Conservation (phyloP, 2,329 filamentous ascomycete genomes). For the Ophiocordyceps polyrhachis-furcata region DNA sequence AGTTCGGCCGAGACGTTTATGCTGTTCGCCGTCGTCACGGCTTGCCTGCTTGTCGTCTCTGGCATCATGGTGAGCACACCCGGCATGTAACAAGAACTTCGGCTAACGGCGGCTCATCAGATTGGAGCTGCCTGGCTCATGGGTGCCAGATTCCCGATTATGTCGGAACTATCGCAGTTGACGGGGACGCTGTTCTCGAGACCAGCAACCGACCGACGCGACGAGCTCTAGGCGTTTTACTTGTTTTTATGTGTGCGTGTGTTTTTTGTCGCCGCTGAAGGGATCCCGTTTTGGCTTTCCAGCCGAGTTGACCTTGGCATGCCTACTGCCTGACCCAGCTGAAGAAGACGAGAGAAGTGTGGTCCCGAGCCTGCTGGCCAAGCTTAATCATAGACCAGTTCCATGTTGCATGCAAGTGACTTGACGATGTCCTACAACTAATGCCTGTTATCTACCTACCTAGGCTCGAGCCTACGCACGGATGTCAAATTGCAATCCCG, state of each 20-base stretch:
- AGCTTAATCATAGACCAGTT: too few species aligned
- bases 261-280: background rate
- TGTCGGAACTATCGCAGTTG: conserved; percentile 10
- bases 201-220: conserved; percentile 9
- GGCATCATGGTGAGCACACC: conserved; percentile 49
- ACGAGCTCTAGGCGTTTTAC: conserved; percentile 14
- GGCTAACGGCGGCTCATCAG: conserved; percentile 24
- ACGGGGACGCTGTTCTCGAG: conserved; percentile 7
- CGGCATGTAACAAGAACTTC: background rate
- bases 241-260: background rate
- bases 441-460: too few species aligned
- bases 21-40: conserved; percentile 47
- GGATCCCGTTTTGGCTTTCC: background rate
- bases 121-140: conserved; percentile 59
- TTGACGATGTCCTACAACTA: background rate
- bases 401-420: too few species aligned
- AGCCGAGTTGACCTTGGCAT: too few species aligned
- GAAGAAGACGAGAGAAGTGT: too few species aligned
- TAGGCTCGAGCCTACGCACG: conserved; percentile 41
- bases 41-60: conserved; percentile 53
- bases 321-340: too few species aligned
- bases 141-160: conserved; percentile 59
- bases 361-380: too few species aligned
- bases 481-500: conserved; percentile 99
- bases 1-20: conserved; percentile 42